Base-by-base conservation (phyloP, 2,329 filamentous ascomycete species). In the Cytospora schulzeri region DNA sequence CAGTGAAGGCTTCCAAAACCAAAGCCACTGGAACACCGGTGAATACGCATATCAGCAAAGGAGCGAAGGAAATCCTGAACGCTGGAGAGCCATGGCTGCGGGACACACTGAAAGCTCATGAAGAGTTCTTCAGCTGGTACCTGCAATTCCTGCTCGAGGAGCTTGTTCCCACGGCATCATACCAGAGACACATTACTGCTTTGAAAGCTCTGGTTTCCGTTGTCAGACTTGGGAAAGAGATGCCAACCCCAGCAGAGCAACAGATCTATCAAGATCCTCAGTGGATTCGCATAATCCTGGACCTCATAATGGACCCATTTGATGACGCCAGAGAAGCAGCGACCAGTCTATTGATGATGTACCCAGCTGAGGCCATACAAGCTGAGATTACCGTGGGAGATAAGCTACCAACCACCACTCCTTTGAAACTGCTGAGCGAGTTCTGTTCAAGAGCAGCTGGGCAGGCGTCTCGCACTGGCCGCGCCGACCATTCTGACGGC, bases 401-500 rank as follows among this genome's bases (percentile, higher is more conserved):
- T 24, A 59, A 19, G 33, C 55, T 58, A 33, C 41, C 57, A 69
- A 57, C 28, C 12, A 63, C 45, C 31, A 68, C 69, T 2, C 68
- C 74, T 12, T 61, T 72, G 1, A 69, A 72, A 9, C 70, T 83
- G 12, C 74, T 88, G 31, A 68, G 67, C 4, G 75, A 78, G 19
- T 84, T 88, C 62, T 78, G 85, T 48, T 70, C 67, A 1, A 80
- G 81, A 61, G 85, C 87, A 1, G 84, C 89, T 63, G 75, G 77
- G 4, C 78, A 85, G 38, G 88, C 91, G 64, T 82, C 87, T 26
- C 81, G 79, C 29, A 96, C 92, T 5, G 92, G 92, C 26, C 85
- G 95, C 66, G 94, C 93, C 15, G 93, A 98, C 73, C 92, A 97
- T 74, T 93, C 93, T 1, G 94, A 99, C 76, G 94, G 94, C 12